These are phyloP conservation scores for Dryas integrifolia DNA, from an alignment of 331 rosid genomes.

Conservation along the genomic window DNA sequence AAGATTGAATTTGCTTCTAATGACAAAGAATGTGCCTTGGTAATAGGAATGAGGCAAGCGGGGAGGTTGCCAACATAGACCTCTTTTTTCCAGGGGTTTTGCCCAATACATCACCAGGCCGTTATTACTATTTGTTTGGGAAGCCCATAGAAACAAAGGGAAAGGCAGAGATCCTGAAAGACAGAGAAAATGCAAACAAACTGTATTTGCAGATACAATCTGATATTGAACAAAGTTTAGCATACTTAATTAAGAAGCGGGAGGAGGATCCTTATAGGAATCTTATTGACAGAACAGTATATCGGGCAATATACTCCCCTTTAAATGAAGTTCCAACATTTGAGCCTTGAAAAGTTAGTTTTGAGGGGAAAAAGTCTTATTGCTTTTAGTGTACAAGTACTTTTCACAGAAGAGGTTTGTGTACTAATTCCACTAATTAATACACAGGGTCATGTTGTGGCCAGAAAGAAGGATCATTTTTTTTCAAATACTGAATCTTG, in stretches of 20 bases:
- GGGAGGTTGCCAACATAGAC: slow-evolving; percentile 53
- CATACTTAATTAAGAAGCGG: slow-evolving; percentile 74
- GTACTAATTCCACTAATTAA: background rate
- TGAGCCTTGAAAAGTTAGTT: slow-evolving; percentile 48
- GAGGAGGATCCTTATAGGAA: slow-evolving; percentile 86
- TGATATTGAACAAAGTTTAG: slow-evolving; percentile 49
- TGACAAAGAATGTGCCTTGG: background rate
- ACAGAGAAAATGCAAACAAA: slow-evolving; percentile 61
- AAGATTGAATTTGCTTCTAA: background rate
- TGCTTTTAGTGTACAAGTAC: background rate
- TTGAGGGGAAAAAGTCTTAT: background rate
- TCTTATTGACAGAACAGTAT: slow-evolving; percentile 55
- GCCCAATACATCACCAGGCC: slow-evolving; percentile 84
- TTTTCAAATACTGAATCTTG: background rate
- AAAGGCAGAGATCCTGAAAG: slow-evolving; percentile 52
- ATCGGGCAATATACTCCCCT: slow-evolving; percentile 41
- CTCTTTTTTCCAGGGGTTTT: slow-evolving; percentile 36
- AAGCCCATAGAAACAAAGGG: slow-evolving; percentile 78
- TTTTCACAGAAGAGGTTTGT: background rate
- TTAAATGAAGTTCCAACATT: slow-evolving; percentile 59
- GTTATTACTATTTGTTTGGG: slow-evolving; percentile 74
- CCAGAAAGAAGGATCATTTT: background rate
- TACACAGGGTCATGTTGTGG: background rate
- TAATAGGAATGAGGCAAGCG: slow-evolving; percentile 52
- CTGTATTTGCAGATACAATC: slow-evolving; percentile 71